Percentiles rank a stretch among this genome's conserved stretches.
phyloP scores from a whole-genome alignment of 441 rosid genomes.

The Corymbia citriodora region DNA sequence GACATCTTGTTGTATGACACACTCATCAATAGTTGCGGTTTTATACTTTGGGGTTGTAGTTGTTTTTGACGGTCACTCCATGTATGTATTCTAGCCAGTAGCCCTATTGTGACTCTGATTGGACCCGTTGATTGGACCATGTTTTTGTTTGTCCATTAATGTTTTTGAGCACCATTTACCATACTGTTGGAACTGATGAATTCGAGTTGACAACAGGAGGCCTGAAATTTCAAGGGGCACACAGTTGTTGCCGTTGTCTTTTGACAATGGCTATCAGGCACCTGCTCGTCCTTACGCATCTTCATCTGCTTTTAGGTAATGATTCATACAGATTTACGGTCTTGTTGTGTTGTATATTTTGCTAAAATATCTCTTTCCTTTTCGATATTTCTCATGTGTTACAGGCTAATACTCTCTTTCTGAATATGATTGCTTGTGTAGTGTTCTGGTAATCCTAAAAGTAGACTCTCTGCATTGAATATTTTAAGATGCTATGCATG shows the following conservation, averaged over 20 bases:
- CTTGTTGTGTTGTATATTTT: not conserved
- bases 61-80: not conserved
- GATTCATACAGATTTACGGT: not conserved
- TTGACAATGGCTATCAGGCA: constrained; percentile 4
- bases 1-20: not conserved
- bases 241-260: constrained; percentile 13
- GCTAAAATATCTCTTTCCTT: not conserved
- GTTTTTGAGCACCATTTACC: not conserved
- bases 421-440: not conserved
- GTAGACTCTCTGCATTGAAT: not conserved
- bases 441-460: not conserved
- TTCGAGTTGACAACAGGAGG: constrained; percentile 9
- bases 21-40: not conserved
- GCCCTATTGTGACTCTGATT: not conserved
- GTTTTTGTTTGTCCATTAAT: not conserved
- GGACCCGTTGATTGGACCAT: not conserved
- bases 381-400: not conserved
- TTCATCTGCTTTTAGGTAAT: constrained; percentile 18
- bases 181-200: not conserved
- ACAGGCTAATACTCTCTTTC: not conserved
- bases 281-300: constrained; percentile 13
- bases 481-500: not conserved
- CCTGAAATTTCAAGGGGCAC: constrained; percentile 9
- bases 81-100: not conserved
- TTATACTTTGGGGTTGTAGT: not conserved